Evolutionary conservation across 2,329 filamentous ascomycete genomes (phyloP).

Genomic region (Allantophomopsis lycopodina): DNA sequence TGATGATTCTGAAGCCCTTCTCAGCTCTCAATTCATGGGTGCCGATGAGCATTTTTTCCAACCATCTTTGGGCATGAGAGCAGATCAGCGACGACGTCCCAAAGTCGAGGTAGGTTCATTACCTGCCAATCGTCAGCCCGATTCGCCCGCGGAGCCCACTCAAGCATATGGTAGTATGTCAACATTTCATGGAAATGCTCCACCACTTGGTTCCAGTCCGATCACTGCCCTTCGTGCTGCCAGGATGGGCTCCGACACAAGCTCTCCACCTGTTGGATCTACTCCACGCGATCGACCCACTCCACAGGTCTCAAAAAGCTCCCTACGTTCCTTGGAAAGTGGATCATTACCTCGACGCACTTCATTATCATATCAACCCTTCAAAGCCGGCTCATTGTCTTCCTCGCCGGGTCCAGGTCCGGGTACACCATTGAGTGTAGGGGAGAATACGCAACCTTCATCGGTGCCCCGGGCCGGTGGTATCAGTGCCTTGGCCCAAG

Average conservation of each 20-base stretch:
- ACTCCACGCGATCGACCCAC: slow-evolving; percentile 20
- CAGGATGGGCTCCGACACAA: slow-evolving; percentile 46
- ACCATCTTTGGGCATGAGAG: slow-evolving; percentile 46
- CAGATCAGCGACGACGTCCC: slow-evolving; percentile 22
- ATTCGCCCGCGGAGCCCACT: slow-evolving; percentile 43
- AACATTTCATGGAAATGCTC: slow-evolving; percentile 76
- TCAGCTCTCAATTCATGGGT: slow-evolving; percentile 89
- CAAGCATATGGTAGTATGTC: slow-evolving; percentile 84
- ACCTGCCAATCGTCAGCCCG: slow-evolving; percentile 42
- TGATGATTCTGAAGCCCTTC: slow-evolving; percentile 77
- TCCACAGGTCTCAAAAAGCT: slow-evolving; percentile 19
- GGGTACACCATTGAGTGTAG: slow-evolving; percentile 9
- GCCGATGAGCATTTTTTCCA: slow-evolving; percentile 79
- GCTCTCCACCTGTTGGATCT: slow-evolving; percentile 39
- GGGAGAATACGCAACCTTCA: slow-evolving; percentile 23
- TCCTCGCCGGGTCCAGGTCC: slow-evolving; percentile 58
- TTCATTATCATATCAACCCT: slow-evolving; percentile 85
- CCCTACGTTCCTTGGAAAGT: slow-evolving; percentile 32
- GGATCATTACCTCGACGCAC: slow-evolving; percentile 47
- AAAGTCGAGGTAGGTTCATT: slow-evolving; percentile 57
- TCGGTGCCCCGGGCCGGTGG: slow-evolving; percentile 34
- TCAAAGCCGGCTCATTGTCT: slow-evolving; percentile 92
- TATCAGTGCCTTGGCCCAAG: slow-evolving; percentile 36
- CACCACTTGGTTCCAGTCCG: slow-evolving; percentile 67
- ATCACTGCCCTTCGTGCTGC: slow-evolving; percentile 70